A percentile compares a stretch with the other conserved stretches of the same genome.
Conservation (phyloP, 108 stramenopile species). For the Bacterosira constricta region DNA sequence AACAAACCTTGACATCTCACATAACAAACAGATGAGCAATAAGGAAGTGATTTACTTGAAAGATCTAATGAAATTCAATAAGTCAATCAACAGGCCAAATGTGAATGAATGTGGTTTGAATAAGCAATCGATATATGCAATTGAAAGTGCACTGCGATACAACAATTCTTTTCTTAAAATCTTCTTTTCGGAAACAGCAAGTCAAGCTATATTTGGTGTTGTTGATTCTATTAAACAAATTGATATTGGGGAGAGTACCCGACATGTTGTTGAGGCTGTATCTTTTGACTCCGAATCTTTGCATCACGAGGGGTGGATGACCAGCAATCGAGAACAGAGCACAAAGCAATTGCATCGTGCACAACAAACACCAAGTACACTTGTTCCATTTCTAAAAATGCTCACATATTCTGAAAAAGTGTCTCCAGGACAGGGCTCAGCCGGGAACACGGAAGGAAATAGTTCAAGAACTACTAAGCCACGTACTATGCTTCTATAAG, state of each 20-base stretch:
- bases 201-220: constrained; percentile 1
- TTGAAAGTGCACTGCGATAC: constrained; percentile 13
- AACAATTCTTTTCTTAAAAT: constrained; percentile 19
- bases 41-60: constrained; percentile 2
- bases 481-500: no score
- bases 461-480: no score
- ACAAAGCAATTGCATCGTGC: neutral
- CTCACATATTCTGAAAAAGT: neutral
- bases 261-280: constrained; percentile 1
- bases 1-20: constrained; percentile 8
- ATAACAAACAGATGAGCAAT: constrained; percentile 1
- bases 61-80: constrained; percentile 14
- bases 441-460: neutral
- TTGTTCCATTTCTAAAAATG: neutral
- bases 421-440: neutral
- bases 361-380: neutral
- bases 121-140: neutral
- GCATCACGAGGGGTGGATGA: neutral
- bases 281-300: neutral
- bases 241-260: constrained; percentile 5
- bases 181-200: constrained; percentile 3
- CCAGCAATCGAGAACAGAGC: neutral
- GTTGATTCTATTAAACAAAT: neutral
- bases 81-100: neutral
- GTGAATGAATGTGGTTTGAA: constrained; percentile 17